Base-by-base conservation (phyloP, 805 yeast genomes). In the Yarrowia bubula region DNA sequence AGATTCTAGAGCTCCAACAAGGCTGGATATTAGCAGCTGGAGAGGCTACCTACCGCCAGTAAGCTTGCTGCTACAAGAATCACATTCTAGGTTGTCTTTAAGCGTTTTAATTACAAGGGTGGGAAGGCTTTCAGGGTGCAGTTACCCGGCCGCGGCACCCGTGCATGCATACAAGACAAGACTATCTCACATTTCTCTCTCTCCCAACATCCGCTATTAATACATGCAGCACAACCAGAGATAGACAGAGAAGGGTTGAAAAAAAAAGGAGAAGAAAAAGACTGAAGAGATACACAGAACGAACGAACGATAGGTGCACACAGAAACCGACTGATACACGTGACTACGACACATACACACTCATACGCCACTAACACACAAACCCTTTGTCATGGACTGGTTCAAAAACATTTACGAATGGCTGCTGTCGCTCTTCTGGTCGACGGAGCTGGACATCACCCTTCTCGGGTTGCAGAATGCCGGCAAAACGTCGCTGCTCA, bases 401-500 rank as follows among this genome's bases (percentile, higher is more conserved):
- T 55, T 55, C 61, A 55, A 38, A 17, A 55, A 55, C 61, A 22
- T 72, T 3, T 74, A 74, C 63, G 73, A 73, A 33, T 74, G 71
- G 67, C 66, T 74, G 17, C 64, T 74, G 46, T 72, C 75, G n/a
- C 66, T 74, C 31, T 74, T 74, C 65, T 74, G 75, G 76, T 71
- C 64, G 18, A 44, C 55, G 11, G 61, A 75, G 75, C 71, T 76
- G 67, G 78, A 76, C 60, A 69, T 75, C 35, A 74, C 78, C 3
- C 66, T 75, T 9, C 66, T 75, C 15, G 78, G 78, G 6, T 72
- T 75, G 9, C 78, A 75, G 65, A 76, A 76, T 68, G 78, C 78
- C 13, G 78, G 78, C 15, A 75, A 75, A 63, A 75, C 78, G 8
- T 73, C 77, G 17, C 66, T 75, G n/a, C 65, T 75, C 42, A 69